Conservation (phyloP, 2,329 filamentous ascomycete genomes). For the Chrysoporthe deuterocubensis region DNA sequence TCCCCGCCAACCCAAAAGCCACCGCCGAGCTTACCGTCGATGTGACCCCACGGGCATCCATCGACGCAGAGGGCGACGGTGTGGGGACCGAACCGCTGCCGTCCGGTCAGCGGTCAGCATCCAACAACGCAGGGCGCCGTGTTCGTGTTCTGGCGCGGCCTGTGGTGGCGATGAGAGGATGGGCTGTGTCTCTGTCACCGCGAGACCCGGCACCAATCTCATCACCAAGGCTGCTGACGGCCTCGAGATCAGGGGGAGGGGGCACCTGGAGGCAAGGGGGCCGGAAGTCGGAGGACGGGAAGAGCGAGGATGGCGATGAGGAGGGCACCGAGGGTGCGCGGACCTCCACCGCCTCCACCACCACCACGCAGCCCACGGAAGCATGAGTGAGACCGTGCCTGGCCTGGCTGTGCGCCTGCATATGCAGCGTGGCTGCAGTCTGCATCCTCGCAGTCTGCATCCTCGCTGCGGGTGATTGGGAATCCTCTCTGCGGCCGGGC, state of each 20-base stretch:
- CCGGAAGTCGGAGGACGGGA: not conserved
- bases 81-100: not conserved
- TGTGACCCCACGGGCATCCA: not conserved
- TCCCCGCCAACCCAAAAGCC: not conserved
- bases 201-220: not conserved
- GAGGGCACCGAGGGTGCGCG: not conserved
- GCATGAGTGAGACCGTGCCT: not conserved
- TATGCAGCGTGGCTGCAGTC: not conserved
- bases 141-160: too few species aligned
- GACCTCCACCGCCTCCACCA: not conserved
- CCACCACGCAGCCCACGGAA: not conserved
- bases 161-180: not conserved
- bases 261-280: not conserved
- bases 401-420: constrained; percentile 1
- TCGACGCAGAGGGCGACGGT: not conserved
- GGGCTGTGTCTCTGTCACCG: not conserved
- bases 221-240: not conserved
- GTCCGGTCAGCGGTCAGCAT: not conserved
- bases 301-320: not conserved
- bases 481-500: not conserved
- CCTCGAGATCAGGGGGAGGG: not conserved
- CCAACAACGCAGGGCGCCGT: not conserved
- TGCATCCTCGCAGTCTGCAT: not conserved
- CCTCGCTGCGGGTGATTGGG: constrained; percentile 4
- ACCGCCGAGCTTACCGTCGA: not conserved